Evolutionary conservation across 2,329 filamentous ascomycete genomes (phyloP), one percentile per base, ranked within the genome.

Genomic region (Bretziella fagacearum): DNA sequence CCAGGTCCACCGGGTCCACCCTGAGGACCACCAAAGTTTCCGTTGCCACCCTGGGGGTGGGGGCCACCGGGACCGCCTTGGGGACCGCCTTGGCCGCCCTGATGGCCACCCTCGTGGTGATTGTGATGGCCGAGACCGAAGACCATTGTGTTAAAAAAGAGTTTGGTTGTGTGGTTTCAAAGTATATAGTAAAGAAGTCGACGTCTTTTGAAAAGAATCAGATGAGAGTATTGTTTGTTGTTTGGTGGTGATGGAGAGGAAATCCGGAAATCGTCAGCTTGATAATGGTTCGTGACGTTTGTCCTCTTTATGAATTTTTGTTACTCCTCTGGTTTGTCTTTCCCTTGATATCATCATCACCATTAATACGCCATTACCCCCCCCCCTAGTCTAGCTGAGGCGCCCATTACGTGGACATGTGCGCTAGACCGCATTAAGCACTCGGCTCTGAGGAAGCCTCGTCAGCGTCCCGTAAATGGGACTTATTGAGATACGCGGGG

Each of bases 111-210:
- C 29, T 46, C 22, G 23, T 33, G 20, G 20, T 26, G 44, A 39
- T 15, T 15, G 20, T 47, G 45, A 25, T 44, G 46, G n/a, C 30
- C 30, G 46, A 44, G 46, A 36, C 47, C 47, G 42, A 49, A 46
- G 25, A 49, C 43, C 43, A 49, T 49, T 49, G 6, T 46, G 44
- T n/a, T n/a, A n/a, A n/a, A n/a, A 37, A 26, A 29, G 33, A 40
- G 23, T 25, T 27, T 17, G 13, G 42, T 22, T 18, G 15, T 26
- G 25, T 42, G 4, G 26, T 26, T 15, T 30, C 22, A 26, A 33
- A 47, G 37, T 35, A 25, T 8, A 48, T 25, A 17, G 39, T 10
- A 30, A 20, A 23, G 30, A 35, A 47, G 44, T 39, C 26, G 11
- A 25, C 15, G 11, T 29, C 7, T 23, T 33, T 8, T 33, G 13